A percentile compares a stretch with the other conserved stretches of the same genome.
phyloP scores from a whole-genome alignment of 2,329 filamentous ascomycete genomes.

The Pseudogymnoascus sp. region DNA sequence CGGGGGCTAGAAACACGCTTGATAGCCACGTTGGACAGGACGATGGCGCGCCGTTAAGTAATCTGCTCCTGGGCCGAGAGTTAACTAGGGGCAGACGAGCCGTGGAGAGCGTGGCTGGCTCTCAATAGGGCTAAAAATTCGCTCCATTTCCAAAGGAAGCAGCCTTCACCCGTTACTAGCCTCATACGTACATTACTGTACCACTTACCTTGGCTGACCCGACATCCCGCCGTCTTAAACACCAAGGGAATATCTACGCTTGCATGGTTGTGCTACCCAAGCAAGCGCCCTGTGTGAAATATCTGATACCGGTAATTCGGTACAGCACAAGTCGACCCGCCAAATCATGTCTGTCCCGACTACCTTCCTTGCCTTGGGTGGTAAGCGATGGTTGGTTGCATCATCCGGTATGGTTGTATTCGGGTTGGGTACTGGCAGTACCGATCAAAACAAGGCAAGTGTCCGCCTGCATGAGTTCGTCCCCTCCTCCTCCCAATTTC shows the following conservation, averaged over 20 bases:
- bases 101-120: background rate
- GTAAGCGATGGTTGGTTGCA: constrained; percentile 3
- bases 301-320: constrained; percentile 7
- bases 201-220: constrained; percentile 1
- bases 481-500: background rate
- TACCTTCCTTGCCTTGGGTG: constrained; percentile 2
- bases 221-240: constrained; percentile 2
- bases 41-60: constrained; percentile 2
- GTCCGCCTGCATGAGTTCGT: constrained; percentile 4
- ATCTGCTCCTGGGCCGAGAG: background rate
- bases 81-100: background rate
- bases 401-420: background rate
- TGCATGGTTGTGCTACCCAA: constrained; percentile 7
- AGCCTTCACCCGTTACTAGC: constrained; percentile 5
- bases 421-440: background rate
- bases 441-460: constrained; percentile 4
- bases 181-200: background rate
- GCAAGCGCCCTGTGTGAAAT: background rate
- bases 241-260: constrained; percentile 3
- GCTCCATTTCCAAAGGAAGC: constrained; percentile 4
- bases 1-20: background rate
- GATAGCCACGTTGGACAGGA: background rate
- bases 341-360: constrained; percentile 1
- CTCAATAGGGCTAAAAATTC: background rate
- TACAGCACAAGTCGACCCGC: constrained; percentile 3